Evolutionary conservation across 2,329 filamentous ascomycete genomes (phyloP).

Genomic region (Aspergillus candidus): DNA sequence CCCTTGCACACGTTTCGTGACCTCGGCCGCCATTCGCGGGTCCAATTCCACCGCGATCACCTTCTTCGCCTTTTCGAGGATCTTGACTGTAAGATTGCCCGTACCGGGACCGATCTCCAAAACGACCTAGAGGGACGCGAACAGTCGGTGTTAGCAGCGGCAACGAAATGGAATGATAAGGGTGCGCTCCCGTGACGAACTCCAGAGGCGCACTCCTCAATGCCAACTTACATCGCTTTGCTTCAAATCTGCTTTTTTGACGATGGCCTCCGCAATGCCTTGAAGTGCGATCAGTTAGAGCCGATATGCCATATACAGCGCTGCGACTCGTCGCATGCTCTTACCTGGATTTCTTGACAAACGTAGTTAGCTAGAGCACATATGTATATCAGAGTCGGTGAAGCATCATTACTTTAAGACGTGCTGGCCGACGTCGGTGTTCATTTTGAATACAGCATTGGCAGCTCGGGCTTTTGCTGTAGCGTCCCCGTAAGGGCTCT

Average conservation of each 20-base stretch:
- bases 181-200: neutral
- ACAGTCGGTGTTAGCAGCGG: slow-evolving; percentile 1
- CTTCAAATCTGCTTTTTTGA: slow-evolving; percentile 81
- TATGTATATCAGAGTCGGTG: slow-evolving; percentile 19
- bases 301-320: neutral
- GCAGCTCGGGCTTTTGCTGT: slow-evolving; percentile 46
- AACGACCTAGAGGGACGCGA: slow-evolving; percentile 52
- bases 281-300: neutral
- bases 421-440: slow-evolving; percentile 82
- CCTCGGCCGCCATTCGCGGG: slow-evolving; percentile 91
- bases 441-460: slow-evolving; percentile 96
- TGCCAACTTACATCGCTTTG: slow-evolving; percentile 59
- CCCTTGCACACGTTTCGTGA: slow-evolving; percentile 88
- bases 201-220: neutral
- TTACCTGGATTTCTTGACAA: too few species aligned
- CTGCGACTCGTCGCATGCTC: too few species aligned
- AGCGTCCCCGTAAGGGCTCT: slow-evolving; percentile 36
- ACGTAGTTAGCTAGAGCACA: neutral
- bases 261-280: slow-evolving; percentile 45
- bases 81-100: slow-evolving; percentile 81
- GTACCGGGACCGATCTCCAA: slow-evolving; percentile 90
- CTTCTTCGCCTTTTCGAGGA: slow-evolving; percentile 79
- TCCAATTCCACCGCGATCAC: slow-evolving; percentile 86
- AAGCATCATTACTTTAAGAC: slow-evolving; percentile 60
- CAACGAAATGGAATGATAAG: neutral